Conservation (phyloP, 768 basidiomycete genomes). For the Lactarius sanguifluus region DNA sequence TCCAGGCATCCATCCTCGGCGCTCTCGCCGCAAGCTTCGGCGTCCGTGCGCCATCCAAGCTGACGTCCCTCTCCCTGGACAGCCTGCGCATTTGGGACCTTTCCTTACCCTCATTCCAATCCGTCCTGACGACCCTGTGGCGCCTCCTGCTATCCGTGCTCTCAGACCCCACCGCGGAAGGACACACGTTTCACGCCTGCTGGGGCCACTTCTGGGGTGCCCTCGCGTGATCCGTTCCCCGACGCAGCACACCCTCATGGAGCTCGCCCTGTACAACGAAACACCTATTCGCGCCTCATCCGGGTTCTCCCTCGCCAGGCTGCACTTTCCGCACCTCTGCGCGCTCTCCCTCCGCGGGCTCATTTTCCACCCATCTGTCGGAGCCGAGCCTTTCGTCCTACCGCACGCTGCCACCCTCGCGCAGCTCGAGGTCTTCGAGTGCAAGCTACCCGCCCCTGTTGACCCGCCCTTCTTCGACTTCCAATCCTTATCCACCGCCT, state of each 20-base stretch:
- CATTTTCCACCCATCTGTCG: neutral
- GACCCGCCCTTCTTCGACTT: too few relatives aligned
- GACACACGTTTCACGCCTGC: too few relatives aligned
- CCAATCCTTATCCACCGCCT: neutral
- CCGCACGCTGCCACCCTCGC: neutral
- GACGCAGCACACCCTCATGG: neutral
- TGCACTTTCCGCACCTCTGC: neutral
- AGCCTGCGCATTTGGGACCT: too few relatives aligned
- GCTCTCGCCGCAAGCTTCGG: neutral
- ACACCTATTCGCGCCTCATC: constrained; percentile 30
- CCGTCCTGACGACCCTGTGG: too few relatives aligned
- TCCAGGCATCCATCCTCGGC: too few relatives aligned
- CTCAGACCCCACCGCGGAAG: too few relatives aligned
- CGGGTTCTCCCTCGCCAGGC: too few relatives aligned
- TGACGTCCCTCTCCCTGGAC: too few relatives aligned
- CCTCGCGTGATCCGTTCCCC: neutral
- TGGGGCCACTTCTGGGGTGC: neutral
- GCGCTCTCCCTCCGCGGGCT: neutral
- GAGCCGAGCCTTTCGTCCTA: neutral
- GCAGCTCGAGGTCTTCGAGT: neutral
- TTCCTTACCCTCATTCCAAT: too few relatives aligned
- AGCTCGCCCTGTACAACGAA: constrained; percentile 23
- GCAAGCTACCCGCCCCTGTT: neutral
- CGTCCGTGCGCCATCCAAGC: neutral
- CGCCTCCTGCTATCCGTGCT: too few relatives aligned